phyloP scores from a whole-genome alignment of 1,284 basidiomycete species.

The Irpex sp. region DNA sequence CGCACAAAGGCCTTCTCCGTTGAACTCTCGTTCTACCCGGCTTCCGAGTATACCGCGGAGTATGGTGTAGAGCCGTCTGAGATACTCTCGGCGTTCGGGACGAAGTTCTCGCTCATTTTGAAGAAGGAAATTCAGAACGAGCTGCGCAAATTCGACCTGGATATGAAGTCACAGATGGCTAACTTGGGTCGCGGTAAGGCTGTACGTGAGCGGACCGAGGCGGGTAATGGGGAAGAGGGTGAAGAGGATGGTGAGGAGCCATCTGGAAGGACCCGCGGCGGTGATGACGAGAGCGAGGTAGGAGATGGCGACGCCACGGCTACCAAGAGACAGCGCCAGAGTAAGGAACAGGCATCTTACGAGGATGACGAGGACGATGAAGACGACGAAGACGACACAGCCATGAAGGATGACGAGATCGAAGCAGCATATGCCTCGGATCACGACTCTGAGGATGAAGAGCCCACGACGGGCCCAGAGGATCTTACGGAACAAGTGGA shows the following conservation, averaged over 20 bases:
- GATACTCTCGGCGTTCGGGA: slow-evolving; percentile 72
- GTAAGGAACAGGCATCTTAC: slow-evolving; percentile 52
- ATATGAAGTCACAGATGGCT: slow-evolving; percentile 77
- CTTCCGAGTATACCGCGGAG: slow-evolving; percentile 81
- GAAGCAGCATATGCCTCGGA: slow-evolving; percentile 65
- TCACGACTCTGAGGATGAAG: slow-evolving; percentile 25
- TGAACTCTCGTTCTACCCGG: slow-evolving; percentile 84
- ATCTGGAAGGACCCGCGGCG: slow-evolving; percentile 52
- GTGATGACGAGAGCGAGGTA: slow-evolving; percentile 53
- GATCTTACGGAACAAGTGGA: slow-evolving; percentile 41
- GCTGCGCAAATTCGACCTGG: slow-evolving; percentile 83
- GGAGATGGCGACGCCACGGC: slow-evolving; percentile 38
- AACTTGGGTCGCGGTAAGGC: slow-evolving; percentile 80
- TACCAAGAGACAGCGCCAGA: slow-evolving; percentile 45
- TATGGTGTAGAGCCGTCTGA: slow-evolving; percentile 79
- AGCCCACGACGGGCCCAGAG: slow-evolving; percentile 28
- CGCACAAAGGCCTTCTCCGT: slow-evolving; percentile 85
- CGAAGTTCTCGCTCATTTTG: slow-evolving; percentile 79
- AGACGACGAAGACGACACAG: slow-evolving; percentile 47
- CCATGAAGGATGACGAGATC: slow-evolving; percentile 55
- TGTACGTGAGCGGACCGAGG: slow-evolving; percentile 43
- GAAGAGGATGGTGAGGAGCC: slow-evolving; percentile 41
- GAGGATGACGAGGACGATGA: slow-evolving; percentile 52
- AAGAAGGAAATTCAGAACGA: slow-evolving; percentile 87
- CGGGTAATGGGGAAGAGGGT: slow-evolving; percentile 29